Evolutionary conservation across 306 rosid species (phyloP).

Genomic region (Inga leiocalycina): DNA sequence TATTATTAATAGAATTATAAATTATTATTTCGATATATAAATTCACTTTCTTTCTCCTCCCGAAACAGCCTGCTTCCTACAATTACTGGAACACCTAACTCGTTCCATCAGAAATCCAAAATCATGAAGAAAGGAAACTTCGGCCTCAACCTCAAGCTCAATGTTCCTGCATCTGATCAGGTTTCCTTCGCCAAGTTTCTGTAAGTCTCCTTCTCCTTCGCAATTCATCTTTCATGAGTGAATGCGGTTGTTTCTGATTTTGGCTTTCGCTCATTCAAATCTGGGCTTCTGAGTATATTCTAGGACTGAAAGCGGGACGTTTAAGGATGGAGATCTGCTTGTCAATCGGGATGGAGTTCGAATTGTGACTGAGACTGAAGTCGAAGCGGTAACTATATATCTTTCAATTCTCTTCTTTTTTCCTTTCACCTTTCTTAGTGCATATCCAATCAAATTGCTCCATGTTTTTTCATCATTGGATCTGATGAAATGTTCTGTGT

Average conservation of each 20-base stretch:
- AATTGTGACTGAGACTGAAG: conserved; percentile 68
- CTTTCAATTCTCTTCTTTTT: conserved; percentile 15
- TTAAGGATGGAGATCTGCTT: conserved; percentile 81
- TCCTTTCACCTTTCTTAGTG: background rate
- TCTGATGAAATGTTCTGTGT: conserved; percentile 19
- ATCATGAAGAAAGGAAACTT: conserved; percentile 68
- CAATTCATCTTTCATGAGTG: background rate
- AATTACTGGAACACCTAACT: background rate
- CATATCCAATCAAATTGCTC: background rate
- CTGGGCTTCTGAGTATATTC: conserved; percentile 31
- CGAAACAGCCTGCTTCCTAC: background rate
- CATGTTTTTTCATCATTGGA: conserved; percentile 9
- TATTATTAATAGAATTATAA: background rate
- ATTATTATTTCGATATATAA: conserved; percentile 10
- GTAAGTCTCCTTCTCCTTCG: conserved; percentile 50
- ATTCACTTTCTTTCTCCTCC: conserved; percentile 17
- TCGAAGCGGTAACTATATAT: conserved; percentile 63
- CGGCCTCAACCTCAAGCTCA: conserved; percentile 62
- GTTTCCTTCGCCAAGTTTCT: conserved; percentile 66
- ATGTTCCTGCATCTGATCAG: conserved; percentile 68
- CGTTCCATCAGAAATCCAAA: conserved; percentile 28
- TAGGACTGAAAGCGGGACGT: conserved; percentile 86
- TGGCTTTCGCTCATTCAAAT: conserved; percentile 39
- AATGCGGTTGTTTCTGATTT: conserved; percentile 17
- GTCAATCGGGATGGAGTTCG: conserved; percentile 89